Percentiles rank a stretch among this genome's conserved stretches.
Evolutionary conservation across 2,329 filamentous ascomycete species (phyloP).

Genomic region (Colletotrichum filicis): DNA sequence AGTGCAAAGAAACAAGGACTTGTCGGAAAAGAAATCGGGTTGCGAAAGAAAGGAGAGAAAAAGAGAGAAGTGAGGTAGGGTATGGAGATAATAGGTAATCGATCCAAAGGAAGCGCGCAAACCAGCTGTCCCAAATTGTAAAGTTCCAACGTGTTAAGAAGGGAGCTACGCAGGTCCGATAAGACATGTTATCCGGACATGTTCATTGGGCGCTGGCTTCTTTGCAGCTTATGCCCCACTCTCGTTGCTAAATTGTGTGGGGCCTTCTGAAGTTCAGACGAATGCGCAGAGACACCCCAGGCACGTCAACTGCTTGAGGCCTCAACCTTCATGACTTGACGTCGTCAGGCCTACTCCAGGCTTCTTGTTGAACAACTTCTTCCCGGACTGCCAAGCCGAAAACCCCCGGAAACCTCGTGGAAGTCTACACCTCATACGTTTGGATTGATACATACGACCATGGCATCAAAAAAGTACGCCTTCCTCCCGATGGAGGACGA

Average conservation of each 20-base stretch:
- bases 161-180: conserved; percentile 32
- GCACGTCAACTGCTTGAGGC: conserved; percentile 12
- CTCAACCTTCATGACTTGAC: neutral
- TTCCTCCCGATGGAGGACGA: conserved; percentile 75
- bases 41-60: neutral
- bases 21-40: neutral
- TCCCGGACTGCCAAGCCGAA: neutral
- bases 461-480: conserved; percentile 72
- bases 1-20: conserved; percentile 13
- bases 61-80: neutral
- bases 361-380: neutral
- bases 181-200: conserved; percentile 22
- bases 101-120: conserved; percentile 19
- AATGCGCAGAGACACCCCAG: conserved; percentile 1
- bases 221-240: conserved; percentile 9
- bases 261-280: conserved; percentile 15
- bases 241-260: conserved; percentile 2
- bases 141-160: conserved; percentile 40
- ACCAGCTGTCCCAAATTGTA: conserved; percentile 23
- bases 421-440: neutral
- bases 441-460: conserved; percentile 37
- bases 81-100: conserved; percentile 2
- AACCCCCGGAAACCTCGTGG: neutral
- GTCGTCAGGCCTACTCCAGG: neutral
- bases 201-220: neutral